Evolutionary conservation across 2,329 filamentous ascomycete genomes (phyloP).

Genomic region (Microsporum canis): DNA sequence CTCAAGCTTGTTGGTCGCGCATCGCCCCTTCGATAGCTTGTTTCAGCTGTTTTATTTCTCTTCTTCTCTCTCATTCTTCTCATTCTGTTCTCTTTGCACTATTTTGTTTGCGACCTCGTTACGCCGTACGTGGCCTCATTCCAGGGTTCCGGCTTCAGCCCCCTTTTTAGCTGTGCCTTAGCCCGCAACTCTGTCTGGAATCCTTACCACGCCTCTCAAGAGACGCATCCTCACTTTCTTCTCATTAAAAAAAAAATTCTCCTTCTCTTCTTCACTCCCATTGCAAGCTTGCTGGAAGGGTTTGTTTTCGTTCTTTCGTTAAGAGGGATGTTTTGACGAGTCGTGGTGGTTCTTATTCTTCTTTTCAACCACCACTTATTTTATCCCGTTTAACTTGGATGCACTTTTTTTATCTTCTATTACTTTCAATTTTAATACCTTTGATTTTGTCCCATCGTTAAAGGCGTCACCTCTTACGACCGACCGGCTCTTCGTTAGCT

Average conservation of each 20-base stretch:
- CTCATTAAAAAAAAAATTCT: background rate
- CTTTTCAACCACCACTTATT: background rate
- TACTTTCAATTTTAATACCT: background rate
- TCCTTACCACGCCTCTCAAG: background rate
- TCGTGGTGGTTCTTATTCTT: background rate
- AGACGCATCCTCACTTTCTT: background rate
- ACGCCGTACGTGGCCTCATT: conserved; percentile 2
- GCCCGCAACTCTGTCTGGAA: background rate
- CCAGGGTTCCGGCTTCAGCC: background rate
- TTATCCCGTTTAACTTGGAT: background rate
- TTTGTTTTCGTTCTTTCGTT: conserved; percentile 2
- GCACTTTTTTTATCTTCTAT: background rate
- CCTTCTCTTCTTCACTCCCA: background rate
- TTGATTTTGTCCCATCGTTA: background rate
- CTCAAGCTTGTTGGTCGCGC: background rate
- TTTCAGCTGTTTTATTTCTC: background rate
- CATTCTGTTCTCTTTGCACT: background rate
- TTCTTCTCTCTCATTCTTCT: background rate
- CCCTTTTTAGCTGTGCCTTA: conserved; percentile 3
- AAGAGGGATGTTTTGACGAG: conserved; percentile 2
- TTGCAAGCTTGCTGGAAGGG: conserved; percentile 1
- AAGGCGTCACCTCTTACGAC: background rate
- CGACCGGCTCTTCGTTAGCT: background rate
- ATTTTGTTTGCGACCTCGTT: background rate
- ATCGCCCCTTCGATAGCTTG: background rate